Evolutionary conservation across 192 early-diverging fungal species (phyloP), one percentile per base, ranked within the genome.

Genomic region (Coemansia sp.): DNA sequence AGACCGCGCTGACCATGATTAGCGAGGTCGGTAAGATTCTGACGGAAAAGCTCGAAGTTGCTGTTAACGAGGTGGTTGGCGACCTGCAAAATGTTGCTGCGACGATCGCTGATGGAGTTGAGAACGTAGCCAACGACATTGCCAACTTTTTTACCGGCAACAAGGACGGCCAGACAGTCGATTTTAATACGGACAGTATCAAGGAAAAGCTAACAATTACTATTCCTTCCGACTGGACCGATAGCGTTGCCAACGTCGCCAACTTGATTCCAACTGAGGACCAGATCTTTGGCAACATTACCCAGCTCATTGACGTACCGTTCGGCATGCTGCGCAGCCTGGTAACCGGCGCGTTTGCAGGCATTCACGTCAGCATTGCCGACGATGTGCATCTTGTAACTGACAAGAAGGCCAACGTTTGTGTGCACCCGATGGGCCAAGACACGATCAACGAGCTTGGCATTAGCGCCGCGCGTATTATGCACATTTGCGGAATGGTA

Each of bases 231-330:
- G 70, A 72, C 66, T 78, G 75, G 75, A 51, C 61, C 15, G 50
- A 66, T 49, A 78, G 63, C 56, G 66, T 78, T 55, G 48, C 44
- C 34, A 50, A 44, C 5, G 37, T 78, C 34, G 28, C 51, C 2
- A 38, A 62, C 51, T 69, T 69, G 65, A 78, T 78, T 20, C 75
- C 75, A 11, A 69, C 75, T 15, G 69, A 72, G 37, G 66, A 72
- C 22, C 49, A 78, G 59, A 69, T 78, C 1, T 78, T 78, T 12
- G 75, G 75, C 56, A 69, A 78, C 60, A 54, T 78, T 50, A 68
- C 66, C 0, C 11, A 42, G 42, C 36, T 78, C n/a, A 64, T 78
- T 31, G 66, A 78, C 52, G 57, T 72, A 17, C 75, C 75, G 10
- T 78, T 78, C 52, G 40, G 42, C 48, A 62, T 69, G 21, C 66